Percentiles rank a stretch among this genome's conserved stretches.
These are phyloP conservation scores for Mitragyna speciosa DNA, from an alignment of 257 asterid species.

Conservation along the genomic window DNA sequence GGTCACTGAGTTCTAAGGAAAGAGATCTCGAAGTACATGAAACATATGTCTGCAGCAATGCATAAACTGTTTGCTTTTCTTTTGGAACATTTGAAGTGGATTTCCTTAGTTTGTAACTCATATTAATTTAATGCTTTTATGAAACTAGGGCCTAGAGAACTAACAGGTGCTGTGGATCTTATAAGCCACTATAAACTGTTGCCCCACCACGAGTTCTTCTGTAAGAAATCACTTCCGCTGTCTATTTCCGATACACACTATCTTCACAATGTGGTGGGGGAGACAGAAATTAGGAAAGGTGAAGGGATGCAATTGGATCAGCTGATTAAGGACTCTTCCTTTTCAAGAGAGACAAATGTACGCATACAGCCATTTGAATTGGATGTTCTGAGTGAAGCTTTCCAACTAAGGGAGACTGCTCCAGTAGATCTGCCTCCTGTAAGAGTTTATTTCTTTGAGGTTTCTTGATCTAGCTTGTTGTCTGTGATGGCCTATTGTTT, in stretches of 20 bases:
- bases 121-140: slow-evolving; percentile 28
- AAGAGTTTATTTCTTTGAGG: slow-evolving; percentile 37
- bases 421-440: slow-evolving; percentile 74
- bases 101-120: background rate
- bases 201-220: slow-evolving; percentile 89
- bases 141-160: slow-evolving; percentile 84
- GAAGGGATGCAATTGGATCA: slow-evolving; percentile 92
- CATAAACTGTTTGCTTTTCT: background rate
- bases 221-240: slow-evolving; percentile 85
- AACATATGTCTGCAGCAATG: background rate
- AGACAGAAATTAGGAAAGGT: slow-evolving; percentile 89
- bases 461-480: slow-evolving; percentile 7
- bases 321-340: slow-evolving; percentile 63
- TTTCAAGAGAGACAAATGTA: slow-evolving; percentile 59
- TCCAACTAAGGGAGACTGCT: slow-evolving; percentile 82
- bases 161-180: slow-evolving; percentile 94
- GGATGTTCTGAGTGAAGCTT: slow-evolving; percentile 75
- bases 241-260: slow-evolving; percentile 87
- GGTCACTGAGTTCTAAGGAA: background rate
- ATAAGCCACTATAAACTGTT: slow-evolving; percentile 76
- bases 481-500: background rate
- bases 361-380: slow-evolving; percentile 79
- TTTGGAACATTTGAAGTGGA: background rate
- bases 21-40: background rate
- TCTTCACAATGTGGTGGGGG: slow-evolving; percentile 95